Percentiles rank a stretch among this genome's conserved stretches.
Evolutionary conservation across 495 filamentous ascomycete genomes (phyloP).

Genomic region (Penicillium psychrofluorescens): DNA sequence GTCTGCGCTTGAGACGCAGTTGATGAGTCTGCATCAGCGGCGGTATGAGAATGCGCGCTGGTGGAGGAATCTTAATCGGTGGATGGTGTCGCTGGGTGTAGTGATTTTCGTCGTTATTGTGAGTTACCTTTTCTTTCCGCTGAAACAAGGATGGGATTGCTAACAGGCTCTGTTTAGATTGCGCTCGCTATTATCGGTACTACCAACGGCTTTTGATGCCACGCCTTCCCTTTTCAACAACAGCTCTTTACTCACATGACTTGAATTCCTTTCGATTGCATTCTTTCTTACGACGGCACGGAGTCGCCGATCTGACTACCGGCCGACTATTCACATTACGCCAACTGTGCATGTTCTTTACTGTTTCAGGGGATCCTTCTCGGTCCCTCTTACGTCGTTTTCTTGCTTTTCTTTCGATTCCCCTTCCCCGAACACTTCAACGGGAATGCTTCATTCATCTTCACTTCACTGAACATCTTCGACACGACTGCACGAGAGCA

Average conservation of each 20-base stretch:
- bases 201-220: conserved; percentile 31
- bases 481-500: conserved; percentile 22
- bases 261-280: conserved; percentile 2
- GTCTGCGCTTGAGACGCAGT: conserved; percentile 36
- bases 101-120: conserved; percentile 71
- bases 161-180: conserved; percentile 30
- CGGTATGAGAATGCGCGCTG: conserved; percentile 77
- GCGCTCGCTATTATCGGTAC: conserved; percentile 54
- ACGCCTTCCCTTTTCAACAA: background rate
- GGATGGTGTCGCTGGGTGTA: conserved; percentile 74
- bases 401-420: background rate
- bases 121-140: conserved; percentile 21
- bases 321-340: too few relatives aligned
- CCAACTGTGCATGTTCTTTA: background rate
- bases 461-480: conserved; percentile 17
- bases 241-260: conserved; percentile 8
- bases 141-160: background rate
- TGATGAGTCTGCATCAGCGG: conserved; percentile 46
- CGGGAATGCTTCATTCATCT: conserved; percentile 6
- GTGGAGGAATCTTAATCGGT: conserved; percentile 89
- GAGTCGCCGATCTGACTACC: too few relatives aligned
- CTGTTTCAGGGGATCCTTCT: background rate
- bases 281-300: conserved; percentile 1
- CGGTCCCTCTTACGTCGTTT: background rate
- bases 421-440: conserved; percentile 2